Conservation (phyloP, 768 basidiomycete species). For the Lanmaoa rubissima region DNA sequence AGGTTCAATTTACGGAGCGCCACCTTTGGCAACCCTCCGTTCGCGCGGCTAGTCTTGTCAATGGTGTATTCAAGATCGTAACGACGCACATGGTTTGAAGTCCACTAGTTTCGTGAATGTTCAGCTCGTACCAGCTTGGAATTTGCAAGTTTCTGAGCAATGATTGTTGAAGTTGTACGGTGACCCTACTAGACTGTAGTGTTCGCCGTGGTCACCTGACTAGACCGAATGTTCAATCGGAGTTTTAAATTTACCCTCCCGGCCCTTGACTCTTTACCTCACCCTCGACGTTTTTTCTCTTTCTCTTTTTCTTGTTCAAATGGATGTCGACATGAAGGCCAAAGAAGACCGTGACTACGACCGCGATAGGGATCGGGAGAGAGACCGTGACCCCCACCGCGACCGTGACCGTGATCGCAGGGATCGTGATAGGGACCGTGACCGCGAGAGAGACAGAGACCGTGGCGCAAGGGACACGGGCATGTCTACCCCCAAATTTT, state of each 20-base stretch:
- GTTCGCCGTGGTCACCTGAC: slow-evolving; percentile 15
- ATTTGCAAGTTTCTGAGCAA: background rate
- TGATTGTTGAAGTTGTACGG: background rate
- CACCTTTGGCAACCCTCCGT: background rate
- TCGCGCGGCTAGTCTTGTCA: background rate
- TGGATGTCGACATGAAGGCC: slow-evolving; percentile 82
- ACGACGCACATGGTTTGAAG: background rate
- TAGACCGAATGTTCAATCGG: slow-evolving; percentile 13
- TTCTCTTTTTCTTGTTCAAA: slow-evolving; percentile 29
- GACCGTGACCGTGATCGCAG: slow-evolving; percentile 39
- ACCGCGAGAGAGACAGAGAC: slow-evolving; percentile 44
- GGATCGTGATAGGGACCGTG: slow-evolving; percentile 46
- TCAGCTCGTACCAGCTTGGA: too few relatives aligned
- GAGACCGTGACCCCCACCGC: slow-evolving; percentile 32
- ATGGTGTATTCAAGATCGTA: background rate
- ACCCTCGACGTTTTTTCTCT: slow-evolving; percentile 4
- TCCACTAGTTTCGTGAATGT: too few relatives aligned
- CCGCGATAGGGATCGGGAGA: slow-evolving; percentile 45
- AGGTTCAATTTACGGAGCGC: background rate
- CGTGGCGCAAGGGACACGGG: slow-evolving; percentile 57
- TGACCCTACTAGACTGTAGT: too few relatives aligned
- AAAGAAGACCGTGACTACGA: slow-evolving; percentile 76
- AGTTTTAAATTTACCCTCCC: slow-evolving; percentile 8
- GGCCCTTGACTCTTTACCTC: slow-evolving; percentile 13
- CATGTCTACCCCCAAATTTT: slow-evolving; percentile 27